Conservation (phyloP, 441 rosid genomes). For the Aquilaria agallochum region DNA sequence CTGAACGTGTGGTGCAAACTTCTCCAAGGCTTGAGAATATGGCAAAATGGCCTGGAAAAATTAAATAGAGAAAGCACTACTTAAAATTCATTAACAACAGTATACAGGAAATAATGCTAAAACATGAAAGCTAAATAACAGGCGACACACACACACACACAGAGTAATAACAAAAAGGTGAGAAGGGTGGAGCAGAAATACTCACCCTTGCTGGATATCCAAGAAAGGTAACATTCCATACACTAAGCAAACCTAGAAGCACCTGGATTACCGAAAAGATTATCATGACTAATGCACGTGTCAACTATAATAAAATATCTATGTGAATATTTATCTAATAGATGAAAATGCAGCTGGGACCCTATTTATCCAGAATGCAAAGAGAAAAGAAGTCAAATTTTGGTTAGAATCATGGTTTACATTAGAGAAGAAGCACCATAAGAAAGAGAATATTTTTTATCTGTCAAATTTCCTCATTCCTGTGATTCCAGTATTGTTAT, state of each 20-base stretch:
- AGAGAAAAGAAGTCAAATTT: no score
- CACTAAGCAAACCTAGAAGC: conserved; percentile 77
- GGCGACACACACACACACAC: neutral
- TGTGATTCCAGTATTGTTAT: neutral
- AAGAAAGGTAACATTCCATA: conserved; percentile 96
- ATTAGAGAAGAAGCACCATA: no score
- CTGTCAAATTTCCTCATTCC: neutral
- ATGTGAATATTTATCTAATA: no score
- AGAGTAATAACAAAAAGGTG: conserved; percentile 10
- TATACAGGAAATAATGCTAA: no score
- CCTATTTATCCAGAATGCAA: no score
- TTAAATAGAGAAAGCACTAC: neutral
- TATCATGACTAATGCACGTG: neutral
- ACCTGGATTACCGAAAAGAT: conserved; percentile 46
- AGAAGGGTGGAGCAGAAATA: conserved; percentile 15
- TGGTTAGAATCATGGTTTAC: no score
- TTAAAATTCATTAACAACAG: conserved; percentile 7
- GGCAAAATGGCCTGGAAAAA: conserved; percentile 85
- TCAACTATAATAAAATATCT: no score
- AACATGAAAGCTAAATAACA: no score
- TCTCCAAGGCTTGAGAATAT: conserved; percentile 90
- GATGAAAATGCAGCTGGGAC: no score
- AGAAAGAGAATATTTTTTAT: no score
- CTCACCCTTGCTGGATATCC: conserved; percentile 94
- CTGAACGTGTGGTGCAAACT: conserved; percentile 94